Base-by-base conservation (phyloP, 2,329 filamentous ascomycete species). In the Exophiala sp. region DNA sequence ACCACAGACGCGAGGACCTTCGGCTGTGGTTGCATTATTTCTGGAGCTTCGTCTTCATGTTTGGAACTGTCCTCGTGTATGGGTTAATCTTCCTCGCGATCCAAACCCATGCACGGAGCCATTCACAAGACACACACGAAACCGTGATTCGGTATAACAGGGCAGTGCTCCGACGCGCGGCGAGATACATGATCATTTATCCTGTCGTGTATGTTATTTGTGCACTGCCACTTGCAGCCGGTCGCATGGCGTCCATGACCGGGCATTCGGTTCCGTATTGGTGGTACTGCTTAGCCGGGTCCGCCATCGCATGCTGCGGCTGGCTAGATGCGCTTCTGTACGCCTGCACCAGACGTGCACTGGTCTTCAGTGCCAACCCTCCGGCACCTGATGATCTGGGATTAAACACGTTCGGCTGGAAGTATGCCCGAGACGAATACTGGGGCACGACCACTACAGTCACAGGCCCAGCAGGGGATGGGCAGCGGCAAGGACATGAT, bases 181-280 rank as follows among this genome's bases (percentile, higher is more conserved):
- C 70, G 43, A 65, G 68, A 32, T 72, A 72, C 64, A 73, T 73
- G 70, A 66, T 72, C 39, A 70, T 72, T 50, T 73, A 72, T 48
- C 70, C 70, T 1, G 62, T 75, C 10, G 70, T 67, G 9, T 86
- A 86, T 61, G 77, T 78, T 2, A 66, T 82, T 10, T 57, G 80
- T 34, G 85, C 83, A 48, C 72, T 88, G 21, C 83, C 84, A 1
- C 72, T 79, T 6, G 81, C 80, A 2, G 70, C 69, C 16, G 69
- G 68, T 29, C 68, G 70, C 38, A 71, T 70, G 69, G 64, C 67
- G 14, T 65, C 66, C 2, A 67, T 66, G 2, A 62, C 64, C 37
- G 65, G 66, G 11, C 45, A 62, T n/a, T 57, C 50, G 1, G 65
- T 68, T 1, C 65, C 58, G 21, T 43, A 67, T 2, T 68, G 49